Conservation (phyloP, 2,329 filamentous ascomycete genomes). For the Fusarium decemcellulare region DNA sequence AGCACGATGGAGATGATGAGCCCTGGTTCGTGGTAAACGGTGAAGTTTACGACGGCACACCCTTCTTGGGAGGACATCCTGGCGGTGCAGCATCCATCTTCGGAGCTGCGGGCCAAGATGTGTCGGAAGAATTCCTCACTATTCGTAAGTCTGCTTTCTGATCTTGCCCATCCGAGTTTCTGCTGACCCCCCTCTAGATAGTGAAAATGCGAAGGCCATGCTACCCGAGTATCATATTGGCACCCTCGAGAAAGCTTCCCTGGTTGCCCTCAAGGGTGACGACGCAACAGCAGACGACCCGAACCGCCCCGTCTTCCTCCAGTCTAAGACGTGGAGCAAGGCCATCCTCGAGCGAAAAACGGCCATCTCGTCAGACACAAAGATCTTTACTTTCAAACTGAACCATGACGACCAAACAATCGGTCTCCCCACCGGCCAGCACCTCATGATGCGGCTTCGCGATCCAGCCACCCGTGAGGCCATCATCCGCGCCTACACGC, state of each 20-base stretch:
- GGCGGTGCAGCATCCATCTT: constrained; percentile 89
- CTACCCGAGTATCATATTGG: constrained; percentile 90
- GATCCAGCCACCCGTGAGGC: constrained; percentile 79
- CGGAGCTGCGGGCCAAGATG: constrained; percentile 85
- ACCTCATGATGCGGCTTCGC: constrained; percentile 85
- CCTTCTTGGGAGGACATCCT: constrained; percentile 85
- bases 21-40: constrained; percentile 93
- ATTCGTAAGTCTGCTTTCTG: constrained; percentile 77
- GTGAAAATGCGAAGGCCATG: constrained; percentile 92
- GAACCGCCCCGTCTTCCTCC: constrained; percentile 76
- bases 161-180: neutral
- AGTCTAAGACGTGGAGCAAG: constrained; percentile 80
- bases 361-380: constrained; percentile 82
- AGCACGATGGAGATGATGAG: constrained; percentile 73
- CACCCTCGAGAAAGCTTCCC: constrained; percentile 74
- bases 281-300: constrained; percentile 53
- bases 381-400: constrained; percentile 85
- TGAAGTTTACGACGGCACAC: constrained; percentile 89
- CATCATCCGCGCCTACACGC: constrained; percentile 90
- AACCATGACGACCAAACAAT: constrained; percentile 78
- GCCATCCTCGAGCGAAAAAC: constrained; percentile 77
- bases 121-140: constrained; percentile 89
- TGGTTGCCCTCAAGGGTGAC: constrained; percentile 65
- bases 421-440: constrained; percentile 87
- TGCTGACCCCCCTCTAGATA: constrained; percentile 70